phyloP scores from a whole-genome alignment of 495 filamentous ascomycete species.

The Thermochaetoides thermophila region DNA sequence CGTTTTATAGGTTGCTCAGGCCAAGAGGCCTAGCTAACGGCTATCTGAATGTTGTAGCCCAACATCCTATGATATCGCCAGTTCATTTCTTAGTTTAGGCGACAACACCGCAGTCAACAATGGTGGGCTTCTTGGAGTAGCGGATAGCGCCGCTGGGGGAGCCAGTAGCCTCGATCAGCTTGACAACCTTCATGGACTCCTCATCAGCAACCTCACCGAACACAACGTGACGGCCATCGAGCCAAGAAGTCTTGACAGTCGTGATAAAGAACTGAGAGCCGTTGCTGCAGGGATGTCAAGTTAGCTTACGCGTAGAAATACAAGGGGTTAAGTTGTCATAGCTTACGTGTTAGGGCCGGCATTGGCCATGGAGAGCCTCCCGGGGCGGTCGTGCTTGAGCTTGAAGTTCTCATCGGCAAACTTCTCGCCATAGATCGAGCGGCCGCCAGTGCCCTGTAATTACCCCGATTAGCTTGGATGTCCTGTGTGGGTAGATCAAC shows the following conservation, averaged over 20 bases:
- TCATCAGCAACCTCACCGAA: constrained; percentile 63
- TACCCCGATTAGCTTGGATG: constrained; percentile 4
- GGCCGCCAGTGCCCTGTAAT: constrained; percentile 64
- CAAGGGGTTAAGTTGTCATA: not conserved
- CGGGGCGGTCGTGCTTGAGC: constrained; percentile 45
- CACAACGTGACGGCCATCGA: constrained; percentile 69
- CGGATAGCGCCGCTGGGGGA: constrained; percentile 44
- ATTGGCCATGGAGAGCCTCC: constrained; percentile 72
- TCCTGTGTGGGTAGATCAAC: not conserved
- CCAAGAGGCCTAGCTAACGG: too few relatives aligned
- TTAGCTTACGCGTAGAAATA: not conserved
- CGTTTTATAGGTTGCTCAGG: too few relatives aligned
- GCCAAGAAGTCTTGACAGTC: constrained; percentile 54
- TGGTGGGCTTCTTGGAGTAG: constrained; percentile 51
- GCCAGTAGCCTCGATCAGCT: constrained; percentile 60
- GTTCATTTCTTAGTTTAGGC: too few relatives aligned
- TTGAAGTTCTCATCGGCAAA: constrained; percentile 71
- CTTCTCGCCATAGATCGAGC: constrained; percentile 80
- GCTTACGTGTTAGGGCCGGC: constrained; percentile 64
- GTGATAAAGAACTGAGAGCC: constrained; percentile 72
- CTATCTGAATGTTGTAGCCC: too few relatives aligned
- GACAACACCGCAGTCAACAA: constrained; percentile 47
- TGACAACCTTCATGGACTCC: constrained; percentile 48
- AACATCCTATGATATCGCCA: too few relatives aligned
- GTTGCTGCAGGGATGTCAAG: constrained; percentile 34